Base-by-base conservation (phyloP, 1,284 basidiomycete species). In the Tetrapyrgos nigripes region DNA sequence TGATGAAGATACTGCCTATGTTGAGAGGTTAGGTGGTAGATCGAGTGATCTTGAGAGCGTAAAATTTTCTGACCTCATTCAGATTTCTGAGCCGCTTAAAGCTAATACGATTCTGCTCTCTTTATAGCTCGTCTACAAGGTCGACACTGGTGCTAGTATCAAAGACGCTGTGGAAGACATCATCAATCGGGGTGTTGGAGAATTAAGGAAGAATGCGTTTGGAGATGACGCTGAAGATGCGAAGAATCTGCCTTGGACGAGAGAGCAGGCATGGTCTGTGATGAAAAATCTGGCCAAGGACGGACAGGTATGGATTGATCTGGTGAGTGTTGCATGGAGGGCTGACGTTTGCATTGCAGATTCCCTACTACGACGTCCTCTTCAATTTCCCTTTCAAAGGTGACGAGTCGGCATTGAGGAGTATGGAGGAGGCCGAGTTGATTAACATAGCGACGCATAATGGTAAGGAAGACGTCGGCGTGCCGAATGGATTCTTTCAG, bases 381-480 rank as follows among this genome's bases (percentile, higher is more conserved):
- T 75, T 92, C 58, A 89, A 93, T 54, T 92, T 91, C 70, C 94
- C 93, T 1, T 98, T 97, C 87, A 97, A 96, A 72, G 93, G 92
- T 19, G 89, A 96, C 66, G 96, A 98, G 70, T 77, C 79, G 13
- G 82, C 93, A 4, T 72, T 99, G 61, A 85, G 94, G 63, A 86
- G 84, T 26, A 88, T 99, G 85, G 97, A 98, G 70, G 91, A 93
- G 65, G 89, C 92, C 4, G 96, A 98, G 65, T 74, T 98, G 53
- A 93, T 98, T 62, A 81, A 87, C 1, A 91, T 99, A 49, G 82
- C 81, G 8, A 93, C 91, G 14, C 72, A 82, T 40, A 87, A 96
- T 60, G 94, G 93, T 86, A 55, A 55, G 79, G 62, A 9, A 40
- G 55, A 19, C 24, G 37, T n/a, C n/a, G n/a, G n/a, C n/a, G n/a